Conservation (phyloP, 2,329 filamentous ascomycete species). For the Pestalotiopsis sp. region DNA sequence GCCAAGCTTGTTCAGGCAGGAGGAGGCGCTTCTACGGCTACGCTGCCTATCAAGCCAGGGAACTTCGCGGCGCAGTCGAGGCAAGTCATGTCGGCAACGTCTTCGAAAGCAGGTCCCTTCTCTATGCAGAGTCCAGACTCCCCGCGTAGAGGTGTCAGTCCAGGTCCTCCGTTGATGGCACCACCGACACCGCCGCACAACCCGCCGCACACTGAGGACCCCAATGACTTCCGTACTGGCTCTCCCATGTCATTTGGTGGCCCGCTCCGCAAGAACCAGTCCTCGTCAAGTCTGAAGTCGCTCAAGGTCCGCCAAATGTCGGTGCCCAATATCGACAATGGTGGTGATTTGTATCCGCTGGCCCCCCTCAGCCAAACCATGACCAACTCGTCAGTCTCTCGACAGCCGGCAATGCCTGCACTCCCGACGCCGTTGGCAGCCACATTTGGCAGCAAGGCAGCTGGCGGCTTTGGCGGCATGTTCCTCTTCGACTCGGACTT, state of each 20-base stretch:
- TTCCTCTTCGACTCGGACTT: conserved; percentile 86
- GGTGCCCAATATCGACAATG: conserved; percentile 60
- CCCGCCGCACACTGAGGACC: conserved; percentile 29
- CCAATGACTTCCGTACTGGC: conserved; percentile 44
- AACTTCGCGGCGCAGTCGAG: conserved; percentile 44
- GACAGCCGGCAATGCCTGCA: conserved; percentile 60
- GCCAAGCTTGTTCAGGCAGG: conserved; percentile 34
- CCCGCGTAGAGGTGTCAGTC: conserved; percentile 27
- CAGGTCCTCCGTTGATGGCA: conserved; percentile 19
- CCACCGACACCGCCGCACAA: conserved; percentile 33
- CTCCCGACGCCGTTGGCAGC: conserved; percentile 69
- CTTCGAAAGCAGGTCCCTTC: conserved; percentile 34
- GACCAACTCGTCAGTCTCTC: conserved; percentile 44
- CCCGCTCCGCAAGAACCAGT: conserved; percentile 67
- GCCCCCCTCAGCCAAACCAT: conserved; percentile 76
- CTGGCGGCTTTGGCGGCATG: conserved; percentile 65
- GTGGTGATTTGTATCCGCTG: conserved; percentile 68
- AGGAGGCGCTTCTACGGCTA: conserved; percentile 26
- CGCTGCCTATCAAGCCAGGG: conserved; percentile 30
- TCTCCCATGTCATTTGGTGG: conserved; percentile 56
- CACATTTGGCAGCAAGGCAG: conserved; percentile 60
- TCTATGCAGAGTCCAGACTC: conserved; percentile 37
- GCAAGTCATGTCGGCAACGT: conserved; percentile 41
- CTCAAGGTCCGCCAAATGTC: conserved; percentile 77
- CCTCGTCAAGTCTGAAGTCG: conserved; percentile 70